These are phyloP conservation scores for Acacia crassicarpa DNA, from an alignment of 306 rosid genomes.

Conservation along the genomic window DNA sequence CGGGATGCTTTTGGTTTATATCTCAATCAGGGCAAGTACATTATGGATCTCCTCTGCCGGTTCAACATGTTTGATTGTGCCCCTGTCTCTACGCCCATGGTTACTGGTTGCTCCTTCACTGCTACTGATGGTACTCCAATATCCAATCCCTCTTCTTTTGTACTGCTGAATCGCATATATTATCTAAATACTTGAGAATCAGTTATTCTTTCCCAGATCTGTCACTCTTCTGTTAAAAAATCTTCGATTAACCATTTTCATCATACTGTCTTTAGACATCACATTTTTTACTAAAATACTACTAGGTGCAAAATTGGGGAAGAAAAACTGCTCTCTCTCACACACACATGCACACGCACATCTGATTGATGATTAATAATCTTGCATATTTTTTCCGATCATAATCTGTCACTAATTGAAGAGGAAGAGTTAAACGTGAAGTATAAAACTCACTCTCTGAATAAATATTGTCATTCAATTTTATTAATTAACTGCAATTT, in stretches of 20 bases:
- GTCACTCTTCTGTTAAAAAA: background rate
- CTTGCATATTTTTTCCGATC: background rate
- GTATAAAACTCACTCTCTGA: background rate
- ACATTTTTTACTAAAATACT: background rate
- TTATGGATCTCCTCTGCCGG: no score
- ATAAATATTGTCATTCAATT: background rate
- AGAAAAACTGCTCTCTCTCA: background rate
- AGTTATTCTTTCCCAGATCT: constrained; percentile 22
- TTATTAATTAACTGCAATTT: background rate
- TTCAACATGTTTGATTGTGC: no score
- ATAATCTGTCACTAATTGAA: background rate
- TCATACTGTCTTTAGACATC: background rate
- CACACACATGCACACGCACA: no score
- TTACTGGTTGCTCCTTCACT: no score
- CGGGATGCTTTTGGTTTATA: no score
- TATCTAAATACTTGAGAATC: background rate
- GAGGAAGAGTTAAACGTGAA: no score
- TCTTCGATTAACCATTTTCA: background rate
- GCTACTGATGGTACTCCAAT: no score
- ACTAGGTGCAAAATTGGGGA: background rate
- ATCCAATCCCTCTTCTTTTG: background rate
- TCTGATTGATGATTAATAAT: background rate
- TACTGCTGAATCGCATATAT: background rate
- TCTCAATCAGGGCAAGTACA: no score
- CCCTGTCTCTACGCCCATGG: no score